These are phyloP conservation scores for Lachancea nothofagi DNA, from an alignment of 805 yeast genomes.

Conservation along the genomic window DNA sequence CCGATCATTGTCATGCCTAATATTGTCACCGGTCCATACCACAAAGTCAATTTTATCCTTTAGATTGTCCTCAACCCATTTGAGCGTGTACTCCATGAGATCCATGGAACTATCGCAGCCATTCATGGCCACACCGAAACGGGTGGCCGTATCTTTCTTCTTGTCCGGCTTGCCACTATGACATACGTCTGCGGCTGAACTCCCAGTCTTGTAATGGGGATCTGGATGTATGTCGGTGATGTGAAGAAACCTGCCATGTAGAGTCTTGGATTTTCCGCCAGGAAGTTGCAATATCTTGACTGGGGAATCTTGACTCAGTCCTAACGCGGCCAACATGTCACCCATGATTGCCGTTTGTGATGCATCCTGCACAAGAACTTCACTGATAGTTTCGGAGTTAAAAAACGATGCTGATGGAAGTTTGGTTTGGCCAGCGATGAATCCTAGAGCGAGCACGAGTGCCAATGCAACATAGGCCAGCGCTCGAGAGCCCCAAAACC, in stretches of 20 bases:
- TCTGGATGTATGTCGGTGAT: constrained; percentile 87
- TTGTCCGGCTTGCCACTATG: constrained; percentile 38
- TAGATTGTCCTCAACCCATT: constrained; percentile 60
- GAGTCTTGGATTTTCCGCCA: constrained; percentile 16
- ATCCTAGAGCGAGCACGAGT: too few relatives aligned
- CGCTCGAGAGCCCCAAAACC: too few relatives aligned
- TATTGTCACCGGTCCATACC: constrained; percentile 88
- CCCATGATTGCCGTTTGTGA: neutral
- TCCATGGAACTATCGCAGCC: constrained; percentile 75
- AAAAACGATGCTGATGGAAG: neutral
- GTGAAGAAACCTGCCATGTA: constrained; percentile 79
- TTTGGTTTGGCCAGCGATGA: neutral
- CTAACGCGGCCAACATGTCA: constrained; percentile 5
- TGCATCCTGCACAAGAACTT: neutral
- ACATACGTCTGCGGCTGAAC: constrained; percentile 46
- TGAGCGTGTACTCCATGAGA: constrained; percentile 55
- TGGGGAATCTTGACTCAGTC: constrained; percentile 17
- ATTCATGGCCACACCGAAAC: constrained; percentile 65
- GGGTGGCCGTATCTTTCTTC: constrained; percentile 47
- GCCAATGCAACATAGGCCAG: too few relatives aligned
- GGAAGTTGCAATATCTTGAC: constrained; percentile 1
- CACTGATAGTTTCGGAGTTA: neutral
- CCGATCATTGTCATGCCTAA: constrained; percentile 80
- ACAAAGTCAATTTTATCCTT: constrained; percentile 78
- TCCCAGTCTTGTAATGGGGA: constrained; percentile 51